Evolutionary conservation across 148 eudicot genomes (phyloP).

Genomic region (Rhododendron mucronatum): DNA sequence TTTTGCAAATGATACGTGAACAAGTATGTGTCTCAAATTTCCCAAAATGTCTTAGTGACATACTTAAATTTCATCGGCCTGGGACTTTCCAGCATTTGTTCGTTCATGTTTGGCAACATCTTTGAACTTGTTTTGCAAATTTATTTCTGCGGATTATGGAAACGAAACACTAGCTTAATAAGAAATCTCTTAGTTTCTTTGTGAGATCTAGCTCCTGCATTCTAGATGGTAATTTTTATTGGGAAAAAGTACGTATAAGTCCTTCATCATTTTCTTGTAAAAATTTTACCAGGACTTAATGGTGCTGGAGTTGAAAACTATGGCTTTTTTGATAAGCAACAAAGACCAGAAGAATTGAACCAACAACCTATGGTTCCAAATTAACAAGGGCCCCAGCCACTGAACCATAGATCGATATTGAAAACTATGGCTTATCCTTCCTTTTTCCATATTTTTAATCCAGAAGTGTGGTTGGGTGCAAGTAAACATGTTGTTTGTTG

Average conservation of each 20-base stretch:
- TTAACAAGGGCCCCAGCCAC: not conserved
- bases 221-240: not conserved
- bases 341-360: not conserved
- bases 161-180: not conserved
- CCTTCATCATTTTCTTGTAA: not conserved
- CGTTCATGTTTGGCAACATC: not conserved
- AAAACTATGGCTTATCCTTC: not conserved
- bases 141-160: not conserved
- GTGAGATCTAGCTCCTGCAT: not conserved
- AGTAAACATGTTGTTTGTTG: not conserved
- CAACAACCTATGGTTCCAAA: not conserved
- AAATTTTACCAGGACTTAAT: not conserved
- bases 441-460: not conserved
- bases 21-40: constrained; percentile 53
- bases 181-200: not conserved
- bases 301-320: not conserved
- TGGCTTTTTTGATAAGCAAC: not conserved
- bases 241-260: not conserved
- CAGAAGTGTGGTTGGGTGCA: not conserved
- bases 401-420: not conserved
- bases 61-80: not conserved
- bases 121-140: not conserved
- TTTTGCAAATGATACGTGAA: constrained; percentile 79
- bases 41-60: not conserved
- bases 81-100: not conserved